Percentiles rank a stretch among this genome's conserved stretches.
phyloP scores from a whole-genome alignment of 164 flowering plant genomes.

The Magnolia officinalis region DNA sequence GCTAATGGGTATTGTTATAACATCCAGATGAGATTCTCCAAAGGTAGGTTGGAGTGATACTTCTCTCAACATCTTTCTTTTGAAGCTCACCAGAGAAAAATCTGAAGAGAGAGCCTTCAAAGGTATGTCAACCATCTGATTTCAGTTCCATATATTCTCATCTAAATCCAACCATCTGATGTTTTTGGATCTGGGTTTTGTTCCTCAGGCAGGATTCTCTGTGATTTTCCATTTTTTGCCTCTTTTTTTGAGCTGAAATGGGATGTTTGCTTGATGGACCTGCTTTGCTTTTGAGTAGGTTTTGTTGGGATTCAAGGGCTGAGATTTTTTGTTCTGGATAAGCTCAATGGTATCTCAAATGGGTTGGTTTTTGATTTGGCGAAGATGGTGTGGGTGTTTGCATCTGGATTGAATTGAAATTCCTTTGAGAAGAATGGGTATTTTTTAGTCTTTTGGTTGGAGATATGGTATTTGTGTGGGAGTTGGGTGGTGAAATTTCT shows the following conservation, averaged over 20 bases:
- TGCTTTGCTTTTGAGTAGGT: background rate
- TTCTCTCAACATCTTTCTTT: background rate
- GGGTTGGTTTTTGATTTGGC: background rate
- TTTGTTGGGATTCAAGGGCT: background rate
- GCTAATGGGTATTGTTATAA: background rate
- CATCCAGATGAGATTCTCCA: background rate
- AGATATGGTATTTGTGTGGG: background rate
- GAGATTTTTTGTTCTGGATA: background rate
- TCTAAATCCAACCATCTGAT: background rate
- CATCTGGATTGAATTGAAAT: background rate
- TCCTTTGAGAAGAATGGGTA: background rate
- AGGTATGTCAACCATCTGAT: conserved; percentile 14
- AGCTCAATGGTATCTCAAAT: conserved; percentile 4
- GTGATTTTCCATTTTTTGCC: background rate
- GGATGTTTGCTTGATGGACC: background rate
- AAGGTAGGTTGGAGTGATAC: background rate
- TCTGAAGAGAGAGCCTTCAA: background rate
- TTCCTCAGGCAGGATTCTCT: conserved; percentile 1
- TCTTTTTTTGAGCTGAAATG: background rate
- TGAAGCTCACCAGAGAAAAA: background rate
- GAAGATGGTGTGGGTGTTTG: background rate
- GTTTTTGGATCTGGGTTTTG: conserved; percentile 3
- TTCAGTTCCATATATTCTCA: background rate
- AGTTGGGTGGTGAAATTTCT: background rate
- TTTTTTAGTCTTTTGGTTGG: background rate